Conservation (phyloP, 2,329 filamentous ascomycete genomes). For the Erysiphe neolycopersici region DNA sequence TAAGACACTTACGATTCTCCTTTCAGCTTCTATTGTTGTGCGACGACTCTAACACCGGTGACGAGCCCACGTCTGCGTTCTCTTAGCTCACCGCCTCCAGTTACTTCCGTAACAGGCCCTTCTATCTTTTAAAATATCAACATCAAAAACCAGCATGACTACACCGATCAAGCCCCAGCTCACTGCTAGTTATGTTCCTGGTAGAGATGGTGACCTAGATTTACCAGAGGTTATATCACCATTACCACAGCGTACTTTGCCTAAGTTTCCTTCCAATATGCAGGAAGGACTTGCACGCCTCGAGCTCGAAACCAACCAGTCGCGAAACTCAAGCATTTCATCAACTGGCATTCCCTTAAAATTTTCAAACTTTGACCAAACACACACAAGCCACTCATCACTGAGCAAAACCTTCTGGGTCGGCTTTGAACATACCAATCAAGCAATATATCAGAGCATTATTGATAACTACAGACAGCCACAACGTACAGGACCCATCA, state of each 20-base stretch:
- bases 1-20: too few species aligned
- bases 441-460: constrained; percentile 13
- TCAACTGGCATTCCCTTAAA: constrained; percentile 4
- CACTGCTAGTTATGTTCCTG: constrained; percentile 40
- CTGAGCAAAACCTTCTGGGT: constrained; percentile 4
- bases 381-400: constrained; percentile 3
- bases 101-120: too few species aligned
- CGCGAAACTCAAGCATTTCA: constrained; percentile 5
- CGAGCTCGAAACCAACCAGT: constrained; percentile 47
- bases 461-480: constrained; percentile 3
- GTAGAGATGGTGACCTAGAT: constrained; percentile 39
- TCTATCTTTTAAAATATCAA: not conserved
- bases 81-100: too few species aligned
- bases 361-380: constrained; percentile 1
- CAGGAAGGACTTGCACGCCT: constrained; percentile 80
- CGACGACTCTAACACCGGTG: too few species aligned
- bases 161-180: constrained; percentile 13
- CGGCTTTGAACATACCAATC: constrained; percentile 12
- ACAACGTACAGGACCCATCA: constrained; percentile 23
- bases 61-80: too few species aligned
- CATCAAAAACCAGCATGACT: not conserved
- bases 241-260: constrained; percentile 58
- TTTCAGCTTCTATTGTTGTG: too few species aligned
- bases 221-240: constrained; percentile 43
- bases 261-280: constrained; percentile 90